phyloP scores from a whole-genome alignment of 108 stramenopile species.

The Cyclotella atomus region DNA sequence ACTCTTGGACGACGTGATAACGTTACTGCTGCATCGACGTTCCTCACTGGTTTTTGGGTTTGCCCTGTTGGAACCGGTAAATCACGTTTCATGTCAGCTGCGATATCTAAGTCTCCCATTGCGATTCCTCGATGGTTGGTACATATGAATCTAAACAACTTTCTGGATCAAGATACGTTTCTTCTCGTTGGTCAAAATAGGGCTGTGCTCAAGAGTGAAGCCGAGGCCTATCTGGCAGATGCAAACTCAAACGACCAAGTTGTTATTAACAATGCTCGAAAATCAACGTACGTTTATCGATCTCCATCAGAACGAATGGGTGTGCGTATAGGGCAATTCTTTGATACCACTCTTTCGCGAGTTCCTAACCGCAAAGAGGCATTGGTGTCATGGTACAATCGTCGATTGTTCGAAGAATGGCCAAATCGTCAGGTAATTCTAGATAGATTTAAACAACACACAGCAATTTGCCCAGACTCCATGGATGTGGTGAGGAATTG shows the following conservation, averaged over 20 bases:
- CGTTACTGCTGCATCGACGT: conserved; percentile 38
- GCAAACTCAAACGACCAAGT: not conserved
- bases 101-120: conserved; percentile 41
- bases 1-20: conserved; percentile 49
- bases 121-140: conserved; percentile 57
- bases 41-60: conserved; percentile 62
- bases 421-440: conserved; percentile 54
- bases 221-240: conserved; percentile 38
- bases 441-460: conserved; percentile 65
- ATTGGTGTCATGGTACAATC: conserved; percentile 41
- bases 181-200: conserved; percentile 65
- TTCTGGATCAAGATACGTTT: conserved; percentile 79
- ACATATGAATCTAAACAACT: conserved; percentile 56
- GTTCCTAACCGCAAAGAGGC: conserved; percentile 62
- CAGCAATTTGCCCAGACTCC: conserved; percentile 62
- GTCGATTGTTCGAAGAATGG: conserved; percentile 28
- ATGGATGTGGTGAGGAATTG: conserved; percentile 61
- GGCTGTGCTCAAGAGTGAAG: conserved; percentile 58
- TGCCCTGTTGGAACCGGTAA: conserved; percentile 65
- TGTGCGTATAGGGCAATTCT: conserved; percentile 57
- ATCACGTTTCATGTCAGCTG: conserved; percentile 63
- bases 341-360: conserved; percentile 59
- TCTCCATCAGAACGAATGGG: conserved; percentile 57
- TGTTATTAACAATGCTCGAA: conserved; percentile 17
- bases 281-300: conserved; percentile 42